phyloP scores from a whole-genome alignment of 2,329 filamentous ascomycete species.

The Paramyrothecium roridum region DNA sequence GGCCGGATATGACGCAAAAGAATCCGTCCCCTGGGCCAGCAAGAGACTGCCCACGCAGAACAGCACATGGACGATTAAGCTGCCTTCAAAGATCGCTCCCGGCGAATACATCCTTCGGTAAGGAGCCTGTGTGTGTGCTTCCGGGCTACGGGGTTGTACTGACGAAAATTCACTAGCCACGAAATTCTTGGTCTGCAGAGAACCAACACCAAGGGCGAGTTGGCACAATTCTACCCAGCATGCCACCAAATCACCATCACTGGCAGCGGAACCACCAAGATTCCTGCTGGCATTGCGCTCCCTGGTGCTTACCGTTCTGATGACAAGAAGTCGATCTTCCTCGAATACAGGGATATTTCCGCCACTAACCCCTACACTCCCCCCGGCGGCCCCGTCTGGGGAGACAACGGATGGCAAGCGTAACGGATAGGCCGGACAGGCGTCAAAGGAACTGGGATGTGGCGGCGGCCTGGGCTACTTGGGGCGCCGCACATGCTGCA shows the following conservation, averaged over 20 bases:
- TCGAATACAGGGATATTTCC: slow-evolving; percentile 18
- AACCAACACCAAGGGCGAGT: slow-evolving; percentile 31
- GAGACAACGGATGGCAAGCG: slow-evolving; percentile 10
- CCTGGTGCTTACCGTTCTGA: slow-evolving; percentile 16
- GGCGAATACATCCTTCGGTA: slow-evolving; percentile 38
- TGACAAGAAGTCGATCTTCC: slow-evolving; percentile 19
- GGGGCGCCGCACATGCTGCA: too few relatives aligned
- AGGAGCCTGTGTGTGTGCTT: not conserved
- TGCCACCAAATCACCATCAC: slow-evolving; percentile 42
- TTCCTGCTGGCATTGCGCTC: slow-evolving; percentile 18
- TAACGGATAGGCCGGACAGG: not conserved
- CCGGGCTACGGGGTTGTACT: not conserved
- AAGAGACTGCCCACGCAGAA: slow-evolving; percentile 37
- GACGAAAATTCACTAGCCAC: slow-evolving; percentile 21
- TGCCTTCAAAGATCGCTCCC: slow-evolving; percentile 25
- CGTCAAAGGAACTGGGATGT: too few relatives aligned
- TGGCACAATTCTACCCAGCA: slow-evolving; percentile 45
- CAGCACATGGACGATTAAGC: slow-evolving; percentile 21
- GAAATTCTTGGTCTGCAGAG: slow-evolving; percentile 46
- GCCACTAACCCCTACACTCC: slow-evolving; percentile 15
- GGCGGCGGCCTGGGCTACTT: too few relatives aligned
- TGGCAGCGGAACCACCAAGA: slow-evolving; percentile 28
- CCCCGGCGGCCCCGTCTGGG: slow-evolving; percentile 16
- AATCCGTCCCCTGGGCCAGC: slow-evolving; percentile 23
- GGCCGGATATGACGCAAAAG: slow-evolving; percentile 44